A percentile compares a stretch with the other conserved stretches of the same genome.
Evolutionary conservation across 176 grass and related monocot species (phyloP).

Genomic region (Puccinellia tenuiflora): DNA sequence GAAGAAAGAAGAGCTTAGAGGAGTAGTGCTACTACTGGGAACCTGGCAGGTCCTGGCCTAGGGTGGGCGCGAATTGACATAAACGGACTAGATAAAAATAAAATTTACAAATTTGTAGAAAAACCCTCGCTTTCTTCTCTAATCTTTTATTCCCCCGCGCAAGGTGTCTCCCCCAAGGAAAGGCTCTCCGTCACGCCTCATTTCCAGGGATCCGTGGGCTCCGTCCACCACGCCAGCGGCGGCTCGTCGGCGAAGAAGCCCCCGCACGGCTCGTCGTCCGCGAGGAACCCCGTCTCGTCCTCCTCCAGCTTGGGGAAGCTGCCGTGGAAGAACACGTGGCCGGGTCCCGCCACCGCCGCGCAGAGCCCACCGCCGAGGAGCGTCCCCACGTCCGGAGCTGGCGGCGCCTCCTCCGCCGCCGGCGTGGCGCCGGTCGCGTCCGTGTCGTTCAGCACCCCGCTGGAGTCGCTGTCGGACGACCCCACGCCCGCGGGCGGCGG

Average conservation of each 20-base stretch:
- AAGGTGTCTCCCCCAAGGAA: background rate
- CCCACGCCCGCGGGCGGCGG: conserved; percentile 28
- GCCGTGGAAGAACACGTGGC: conserved; percentile 29
- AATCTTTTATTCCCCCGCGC: conserved; percentile 27
- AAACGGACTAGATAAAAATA: background rate
- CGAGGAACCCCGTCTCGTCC: conserved; percentile 58
- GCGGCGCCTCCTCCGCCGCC: background rate
- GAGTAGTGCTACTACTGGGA: background rate
- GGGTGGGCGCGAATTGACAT: background rate
- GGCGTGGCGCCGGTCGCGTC: conserved; percentile 19
- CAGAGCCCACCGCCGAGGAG: background rate
- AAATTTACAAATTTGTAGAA: conserved; percentile 46
- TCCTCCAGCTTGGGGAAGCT: conserved; percentile 57
- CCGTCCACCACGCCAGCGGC: conserved; percentile 66
- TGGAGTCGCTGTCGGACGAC: conserved; percentile 74
- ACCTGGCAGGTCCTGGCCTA: background rate
- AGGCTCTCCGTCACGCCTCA: conserved; percentile 1
- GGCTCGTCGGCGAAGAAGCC: conserved; percentile 70
- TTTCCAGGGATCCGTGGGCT: conserved; percentile 46
- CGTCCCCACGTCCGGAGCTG: background rate
- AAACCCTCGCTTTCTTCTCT: background rate
- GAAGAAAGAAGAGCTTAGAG: background rate
- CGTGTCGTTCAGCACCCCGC: conserved; percentile 52
- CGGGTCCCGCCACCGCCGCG: background rate
- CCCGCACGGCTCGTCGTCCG: conserved; percentile 51